A percentile compares a stretch with the other conserved stretches of the same genome.
phyloP scores from a whole-genome alignment of 305 asterid genomes.

The Solanum chacoense region DNA sequence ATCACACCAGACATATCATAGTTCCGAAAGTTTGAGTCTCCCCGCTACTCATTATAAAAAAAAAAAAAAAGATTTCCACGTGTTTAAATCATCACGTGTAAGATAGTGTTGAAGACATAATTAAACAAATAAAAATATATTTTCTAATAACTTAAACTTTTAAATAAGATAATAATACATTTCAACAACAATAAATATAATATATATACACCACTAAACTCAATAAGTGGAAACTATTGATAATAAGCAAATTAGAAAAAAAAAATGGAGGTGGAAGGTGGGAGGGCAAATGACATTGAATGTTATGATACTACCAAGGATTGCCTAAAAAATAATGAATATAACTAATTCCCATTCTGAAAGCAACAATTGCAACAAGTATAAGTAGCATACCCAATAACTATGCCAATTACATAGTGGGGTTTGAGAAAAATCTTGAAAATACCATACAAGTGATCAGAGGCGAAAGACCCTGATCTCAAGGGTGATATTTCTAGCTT shows the following conservation, averaged over 20 bases:
- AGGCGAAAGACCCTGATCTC: too few relatives aligned
- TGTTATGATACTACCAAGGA: neutral
- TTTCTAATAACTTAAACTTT: neutral
- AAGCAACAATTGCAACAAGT: neutral
- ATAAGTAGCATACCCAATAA: neutral
- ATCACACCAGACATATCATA: neutral
- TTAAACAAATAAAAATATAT: neutral
- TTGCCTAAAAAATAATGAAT: neutral
- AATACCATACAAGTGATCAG: neutral
- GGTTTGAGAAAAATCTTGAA: neutral
- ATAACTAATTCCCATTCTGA: neutral
- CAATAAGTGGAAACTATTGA: neutral
- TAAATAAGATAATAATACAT: too few relatives aligned
- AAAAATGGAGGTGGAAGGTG: neutral
- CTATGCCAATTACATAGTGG: neutral
- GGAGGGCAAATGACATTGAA: neutral
- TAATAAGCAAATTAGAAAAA: neutral
- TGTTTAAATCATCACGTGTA: neutral
- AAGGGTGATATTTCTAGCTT: too few relatives aligned
- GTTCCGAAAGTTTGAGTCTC: neutral
- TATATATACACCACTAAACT: neutral
- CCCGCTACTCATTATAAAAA: neutral
- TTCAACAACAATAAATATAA: neutral
- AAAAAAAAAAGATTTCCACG: neutral
- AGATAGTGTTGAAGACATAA: neutral